Evolutionary conservation across 257 asterid species (phyloP).

Genomic region (Ballota nigra): DNA sequence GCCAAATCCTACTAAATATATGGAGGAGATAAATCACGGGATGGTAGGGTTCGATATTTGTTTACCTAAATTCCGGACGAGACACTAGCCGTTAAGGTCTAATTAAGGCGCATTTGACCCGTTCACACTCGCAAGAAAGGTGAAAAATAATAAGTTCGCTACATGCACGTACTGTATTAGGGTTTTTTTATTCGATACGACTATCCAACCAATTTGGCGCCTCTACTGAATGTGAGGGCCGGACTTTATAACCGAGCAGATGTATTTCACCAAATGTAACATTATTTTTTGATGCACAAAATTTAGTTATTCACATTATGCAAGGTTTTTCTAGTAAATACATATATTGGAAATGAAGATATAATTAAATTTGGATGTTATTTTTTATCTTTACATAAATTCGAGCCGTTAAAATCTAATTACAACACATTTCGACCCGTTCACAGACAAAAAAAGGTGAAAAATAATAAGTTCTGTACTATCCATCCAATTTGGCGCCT

Average conservation of each 20-base stretch:
- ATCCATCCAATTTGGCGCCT: not conserved
- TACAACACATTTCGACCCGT: no score
- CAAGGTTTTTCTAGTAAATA: not conserved
- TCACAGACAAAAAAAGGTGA: no score
- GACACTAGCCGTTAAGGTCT: slow-evolving; percentile 3
- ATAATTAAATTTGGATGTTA: no score
- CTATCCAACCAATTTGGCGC: not conserved
- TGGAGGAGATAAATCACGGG: not conserved
- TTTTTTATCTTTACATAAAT: no score
- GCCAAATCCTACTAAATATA: slow-evolving; percentile 14
- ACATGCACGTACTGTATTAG: not conserved
- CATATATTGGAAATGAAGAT: no score
- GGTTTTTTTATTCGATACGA: not conserved
- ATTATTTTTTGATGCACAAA: not conserved
- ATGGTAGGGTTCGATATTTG: slow-evolving; percentile 1
- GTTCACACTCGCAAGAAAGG: not conserved
- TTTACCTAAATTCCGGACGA: not conserved
- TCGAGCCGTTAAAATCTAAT: no score
- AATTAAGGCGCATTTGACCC: not conserved
- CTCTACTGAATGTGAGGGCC: not conserved
- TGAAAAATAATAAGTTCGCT: not conserved
- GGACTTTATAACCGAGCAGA: not conserved
- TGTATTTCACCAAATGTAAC: not conserved
- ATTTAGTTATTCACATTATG: not conserved
- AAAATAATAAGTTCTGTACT: no score